Base-by-base conservation (phyloP, 2,329 filamentous ascomycete genomes). In the Xylaria polymorpha region DNA sequence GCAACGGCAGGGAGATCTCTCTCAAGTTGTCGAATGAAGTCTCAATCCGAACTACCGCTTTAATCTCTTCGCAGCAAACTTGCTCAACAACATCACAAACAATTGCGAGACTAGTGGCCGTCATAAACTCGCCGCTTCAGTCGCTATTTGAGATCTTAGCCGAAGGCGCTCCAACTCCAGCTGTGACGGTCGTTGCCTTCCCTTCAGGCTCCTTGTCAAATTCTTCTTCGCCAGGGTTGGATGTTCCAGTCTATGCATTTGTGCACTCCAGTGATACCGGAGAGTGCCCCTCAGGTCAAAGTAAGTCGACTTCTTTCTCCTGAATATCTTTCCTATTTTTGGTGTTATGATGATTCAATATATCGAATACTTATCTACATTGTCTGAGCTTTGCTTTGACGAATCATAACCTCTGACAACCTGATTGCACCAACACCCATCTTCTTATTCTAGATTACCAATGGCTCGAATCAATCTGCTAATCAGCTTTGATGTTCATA, bases 321-420 rank as follows among this genome's bases (percentile, higher is more conserved):
- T 66, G 46, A 60, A 64, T 14, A 32, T 15, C 14, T 14, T 53
- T 4, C 56, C 18, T 58, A 10, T 43, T 10, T 55, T 76, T 79
- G 85, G 81, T 86, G 82, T 87, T 85, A 92, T 94, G 95, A 98
- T 98, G 94, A 97, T 86, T 82, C 82, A 83, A 87, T 83, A 81
- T 83, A 44, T 86, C 82, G 87, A 97, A 96, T 93, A 94, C 94
- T 98, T 98, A 98, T 98, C 95, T 98, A 98, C 95, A 98, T 98
- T 98, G 94, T 92, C 95, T 94, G 95, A 97, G 92, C 83, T 84
- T 81, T 87, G 87, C 84, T 77, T 91, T 97, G 94, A 97, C 90
- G 94, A 96, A 87, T 87, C 86, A 80, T 85, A 85, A 87, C 88
- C 89, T 94, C 92, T 95, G 91, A 95, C 90, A 93, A 91, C 84